Percentiles rank a stretch among this genome's conserved stretches.
Evolutionary conservation across 2,329 filamentous ascomycete species (phyloP).

Genomic region (Aspergillus fischeri): DNA sequence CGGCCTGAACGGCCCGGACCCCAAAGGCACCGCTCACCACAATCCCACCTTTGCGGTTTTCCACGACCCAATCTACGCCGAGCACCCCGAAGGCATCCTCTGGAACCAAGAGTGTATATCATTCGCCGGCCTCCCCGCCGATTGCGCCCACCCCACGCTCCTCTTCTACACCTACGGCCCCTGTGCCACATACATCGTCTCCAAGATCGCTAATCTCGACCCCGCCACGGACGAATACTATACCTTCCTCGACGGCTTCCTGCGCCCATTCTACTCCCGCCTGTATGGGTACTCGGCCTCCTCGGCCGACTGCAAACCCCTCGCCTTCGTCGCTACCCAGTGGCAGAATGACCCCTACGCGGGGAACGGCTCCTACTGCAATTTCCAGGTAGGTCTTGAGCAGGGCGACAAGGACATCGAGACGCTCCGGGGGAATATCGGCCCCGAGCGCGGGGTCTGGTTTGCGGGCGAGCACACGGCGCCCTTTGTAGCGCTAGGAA

Average conservation of each 20-base stretch:
- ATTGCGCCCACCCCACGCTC: constrained; percentile 69
- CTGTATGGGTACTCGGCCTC: constrained; percentile 62
- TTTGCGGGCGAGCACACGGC: constrained; percentile 87
- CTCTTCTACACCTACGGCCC: constrained; percentile 64
- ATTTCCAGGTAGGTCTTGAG: constrained; percentile 73
- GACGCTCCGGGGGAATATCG: constrained; percentile 49
- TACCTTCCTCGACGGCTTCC: constrained; percentile 59
- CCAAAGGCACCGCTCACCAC: constrained; percentile 28
- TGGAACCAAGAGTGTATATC: constrained; percentile 79
- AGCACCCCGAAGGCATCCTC: constrained; percentile 54
- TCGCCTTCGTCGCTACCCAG: constrained; percentile 62
- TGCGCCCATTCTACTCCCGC: constrained; percentile 71
- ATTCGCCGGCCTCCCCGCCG: constrained; percentile 60
- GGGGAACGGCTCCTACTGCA: constrained; percentile 77
- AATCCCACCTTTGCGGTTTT: constrained; percentile 70
- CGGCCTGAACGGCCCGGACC: background rate
- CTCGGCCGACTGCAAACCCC: constrained; percentile 58
- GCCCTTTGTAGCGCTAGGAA: constrained; percentile 83
- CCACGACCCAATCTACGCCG: constrained; percentile 65
- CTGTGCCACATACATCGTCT: constrained; percentile 38
- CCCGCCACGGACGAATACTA: constrained; percentile 47
- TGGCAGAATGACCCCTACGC: constrained; percentile 78
- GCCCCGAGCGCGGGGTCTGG: constrained; percentile 65
- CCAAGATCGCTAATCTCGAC: constrained; percentile 25
- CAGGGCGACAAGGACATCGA: constrained; percentile 70